Conservation (phyloP, 805 yeast species). For the Naumovozyma castellii region DNA sequence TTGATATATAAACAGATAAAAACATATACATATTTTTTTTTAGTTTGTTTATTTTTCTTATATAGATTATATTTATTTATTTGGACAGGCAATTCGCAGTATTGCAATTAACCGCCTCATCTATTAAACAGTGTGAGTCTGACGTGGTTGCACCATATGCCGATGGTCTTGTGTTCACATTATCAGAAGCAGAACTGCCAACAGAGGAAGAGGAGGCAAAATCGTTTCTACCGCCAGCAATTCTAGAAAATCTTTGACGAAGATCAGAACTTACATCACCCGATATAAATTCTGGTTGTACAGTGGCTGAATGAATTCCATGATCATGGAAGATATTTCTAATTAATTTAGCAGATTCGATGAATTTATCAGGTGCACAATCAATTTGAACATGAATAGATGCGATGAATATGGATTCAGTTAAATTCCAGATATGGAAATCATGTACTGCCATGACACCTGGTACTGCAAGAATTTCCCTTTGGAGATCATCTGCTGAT, state of each 20-base stretch:
- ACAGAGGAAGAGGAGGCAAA: slow-evolving; percentile 6
- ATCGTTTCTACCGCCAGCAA: slow-evolving; percentile 12
- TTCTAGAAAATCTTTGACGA: slow-evolving; percentile 28
- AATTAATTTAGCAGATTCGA: slow-evolving; percentile 62
- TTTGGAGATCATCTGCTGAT: slow-evolving; percentile 63
- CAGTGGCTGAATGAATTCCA: slow-evolving; percentile 88
- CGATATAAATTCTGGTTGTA: slow-evolving; percentile 80
- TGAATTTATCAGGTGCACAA: slow-evolving; percentile 54
- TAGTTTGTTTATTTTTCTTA: too few relatives aligned
- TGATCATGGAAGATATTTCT: slow-evolving; percentile 70
- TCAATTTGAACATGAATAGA: slow-evolving; percentile 78
- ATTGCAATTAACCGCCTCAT: slow-evolving; percentile 45
- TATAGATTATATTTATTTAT: neutral
- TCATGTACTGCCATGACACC: slow-evolving; percentile 86
- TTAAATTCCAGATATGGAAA: slow-evolving; percentile 92
- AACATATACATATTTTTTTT: neutral
- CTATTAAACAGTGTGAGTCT: slow-evolving; percentile 38
- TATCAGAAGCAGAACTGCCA: slow-evolving; percentile 24
- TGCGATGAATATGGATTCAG: slow-evolving; percentile 79
- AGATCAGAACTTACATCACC: slow-evolving; percentile 27
- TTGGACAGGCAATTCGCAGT: slow-evolving; percentile 33
- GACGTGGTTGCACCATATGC: slow-evolving; percentile 30
- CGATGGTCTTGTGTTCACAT: slow-evolving; percentile 9
- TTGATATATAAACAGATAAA: neutral
- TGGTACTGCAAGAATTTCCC: slow-evolving; percentile 54